phyloP scores from a whole-genome alignment of 1,139 yeast species.

The Sugiyamaella novakii region DNA sequence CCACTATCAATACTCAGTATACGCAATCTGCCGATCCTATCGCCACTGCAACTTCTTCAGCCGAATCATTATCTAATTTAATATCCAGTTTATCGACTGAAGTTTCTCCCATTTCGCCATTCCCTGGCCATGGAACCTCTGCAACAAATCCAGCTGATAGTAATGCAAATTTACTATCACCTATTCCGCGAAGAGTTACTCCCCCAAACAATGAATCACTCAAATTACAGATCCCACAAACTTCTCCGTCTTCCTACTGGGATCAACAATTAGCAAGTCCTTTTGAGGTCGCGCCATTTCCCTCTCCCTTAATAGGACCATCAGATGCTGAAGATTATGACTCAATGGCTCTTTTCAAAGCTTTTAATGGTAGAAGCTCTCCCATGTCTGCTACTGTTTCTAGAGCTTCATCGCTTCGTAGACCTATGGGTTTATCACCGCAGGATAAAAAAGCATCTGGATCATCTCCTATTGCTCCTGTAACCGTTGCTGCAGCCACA shows the following conservation, averaged over 20 bases:
- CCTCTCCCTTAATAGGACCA: conserved; percentile 37
- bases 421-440: conserved; percentile 12
- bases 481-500: conserved; percentile 12
- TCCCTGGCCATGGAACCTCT: conserved; percentile 11
- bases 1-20: too few relatives aligned
- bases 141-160: conserved; percentile 5
- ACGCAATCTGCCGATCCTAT: too few relatives aligned
- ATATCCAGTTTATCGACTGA: conserved; percentile 1
- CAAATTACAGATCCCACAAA: conserved; percentile 10
- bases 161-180: neutral
- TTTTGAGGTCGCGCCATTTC: conserved; percentile 37
- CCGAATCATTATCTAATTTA: neutral
- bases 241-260: conserved; percentile 5
- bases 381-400: conserved; percentile 34
- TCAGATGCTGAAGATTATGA: conserved; percentile 20
- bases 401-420: conserved; percentile 27
- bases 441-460: conserved; percentile 5
- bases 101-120: conserved; percentile 3
- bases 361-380: conserved; percentile 31
- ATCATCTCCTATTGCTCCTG: conserved; percentile 14
- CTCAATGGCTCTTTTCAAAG: conserved; percentile 28
- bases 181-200: neutral
- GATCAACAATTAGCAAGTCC: conserved; percentile 15
- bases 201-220: conserved; percentile 1
- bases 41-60: neutral